Evolutionary conservation across 768 basidiomycete genomes (phyloP), one percentile per base, ranked within the genome.

Genomic region (Sarcodon sp.): DNA sequence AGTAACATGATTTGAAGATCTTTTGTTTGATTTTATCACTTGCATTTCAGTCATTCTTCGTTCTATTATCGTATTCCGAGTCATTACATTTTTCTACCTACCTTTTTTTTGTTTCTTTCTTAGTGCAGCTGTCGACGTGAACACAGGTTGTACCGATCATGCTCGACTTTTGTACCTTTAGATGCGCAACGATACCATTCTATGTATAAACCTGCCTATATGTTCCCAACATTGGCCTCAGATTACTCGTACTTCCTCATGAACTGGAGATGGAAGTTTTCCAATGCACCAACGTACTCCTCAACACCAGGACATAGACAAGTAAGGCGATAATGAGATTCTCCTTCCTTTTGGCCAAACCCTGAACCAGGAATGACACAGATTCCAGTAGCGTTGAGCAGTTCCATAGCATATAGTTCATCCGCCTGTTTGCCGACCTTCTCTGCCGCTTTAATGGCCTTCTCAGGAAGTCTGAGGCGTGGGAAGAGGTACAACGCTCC

Each of bases 401-500:
- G 62, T 54, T 73, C 76, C 35, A 94, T 69, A 16, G 88, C 77
- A 60, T 99, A 99, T 59, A 93, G 83, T 38, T 80, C 83, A 62
- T 99, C 94, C 3, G 94, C 86, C 55, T 75, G 75, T 66, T 88
- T 88, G 1, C 84, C 86, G 1, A 68, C 73, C 56, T 72, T 66
- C 54, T 70, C 64, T 33, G 94, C 94, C 6, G 78, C 87, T 43
- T 79, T 73, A 49, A 83, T 66, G 3, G 89, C 93, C 55, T 75
- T 77, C 12, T 72, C 57, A 6, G 90, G 79, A 44, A 99, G 72
- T 41, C 71, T 67, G 56, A 98, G 83, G 59, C 71, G 73, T 5
- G 94, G 96, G 71, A 82, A 97, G 41, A 99, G 73, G 66, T 99
- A 99, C 57, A 99, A 72, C 11, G 94, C 92, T 3, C 93, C 93